Conservation (phyloP, 192 early-diverging fungal species). For the Rhizoclosmatium sp. region DNA sequence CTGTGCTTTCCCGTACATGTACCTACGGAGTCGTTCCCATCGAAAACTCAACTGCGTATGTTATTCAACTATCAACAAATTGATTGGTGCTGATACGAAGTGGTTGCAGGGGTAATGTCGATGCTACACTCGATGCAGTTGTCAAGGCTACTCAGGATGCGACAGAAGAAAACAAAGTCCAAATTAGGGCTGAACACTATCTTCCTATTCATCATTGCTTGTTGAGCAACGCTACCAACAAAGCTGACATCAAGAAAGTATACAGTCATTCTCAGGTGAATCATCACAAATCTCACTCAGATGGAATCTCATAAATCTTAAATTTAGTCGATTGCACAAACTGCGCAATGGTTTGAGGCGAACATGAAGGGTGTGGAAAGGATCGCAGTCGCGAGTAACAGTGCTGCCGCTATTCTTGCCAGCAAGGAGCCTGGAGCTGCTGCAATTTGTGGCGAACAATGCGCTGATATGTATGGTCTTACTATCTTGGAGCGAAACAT, state of each 20-base stretch:
- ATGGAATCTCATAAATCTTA: neutral
- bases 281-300: neutral
- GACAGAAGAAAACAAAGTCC: slow-evolving; percentile 42
- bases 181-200: slow-evolving; percentile 83
- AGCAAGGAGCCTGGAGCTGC: slow-evolving; percentile 78
- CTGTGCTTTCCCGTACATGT: slow-evolving; percentile 73
- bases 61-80: neutral
- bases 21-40: slow-evolving; percentile 95
- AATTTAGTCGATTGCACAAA: slow-evolving; percentile 20
- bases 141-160: slow-evolving; percentile 51
- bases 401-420: slow-evolving; percentile 87
- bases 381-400: slow-evolving; percentile 81
- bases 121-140: slow-evolving; percentile 83
- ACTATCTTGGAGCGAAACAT: slow-evolving; percentile 80
- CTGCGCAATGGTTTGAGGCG: slow-evolving; percentile 17
- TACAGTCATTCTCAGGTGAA: slow-evolving; percentile 50
- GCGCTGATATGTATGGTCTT: slow-evolving; percentile 80
- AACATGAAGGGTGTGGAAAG: slow-evolving; percentile 60
- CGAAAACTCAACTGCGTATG: slow-evolving; percentile 83
- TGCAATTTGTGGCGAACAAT: slow-evolving; percentile 81
- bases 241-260: slow-evolving; percentile 75
- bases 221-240: slow-evolving; percentile 66
- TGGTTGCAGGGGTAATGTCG: slow-evolving; percentile 76
- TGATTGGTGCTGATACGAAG: neutral
- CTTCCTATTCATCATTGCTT: slow-evolving; percentile 84